Base-by-base conservation (phyloP, 1,139 yeast genomes). In the Citeromyces hawaiiensis region DNA sequence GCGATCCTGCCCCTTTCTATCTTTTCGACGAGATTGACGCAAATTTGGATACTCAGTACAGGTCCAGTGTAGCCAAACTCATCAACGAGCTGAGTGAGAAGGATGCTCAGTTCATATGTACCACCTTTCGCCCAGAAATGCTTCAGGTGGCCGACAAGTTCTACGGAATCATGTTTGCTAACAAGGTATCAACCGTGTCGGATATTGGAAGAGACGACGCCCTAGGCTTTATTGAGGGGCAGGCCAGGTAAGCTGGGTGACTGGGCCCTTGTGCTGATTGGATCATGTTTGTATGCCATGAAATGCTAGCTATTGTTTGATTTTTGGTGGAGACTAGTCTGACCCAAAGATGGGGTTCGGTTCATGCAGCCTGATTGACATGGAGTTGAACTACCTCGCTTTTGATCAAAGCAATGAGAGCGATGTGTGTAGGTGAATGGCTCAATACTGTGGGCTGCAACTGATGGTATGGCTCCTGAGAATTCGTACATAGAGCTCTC, bases 1-100 rank as follows among this genome's bases (percentile, higher is more conserved):
- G 94, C 48, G 97, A 91, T 50, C 97, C 97, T 8, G 97, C 97
- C 2, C 97, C 98, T 38, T 91, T 91, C 57, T 91, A 91, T 55
- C 62, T 91, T 40, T 87, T 91, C 59, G 98, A 91, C 58, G 98
- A 91, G 63, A 82, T 91, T 44, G 98, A 91, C 61, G 96, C 97
- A 7, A 91, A 91, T 48, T 67, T 91, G 45, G 99, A 91, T 60
- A 76, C 94, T 2, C 96, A 86, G 54, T 88, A 88, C 55, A 72
- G 98, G 50, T 74, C 85, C 0, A 78, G 96, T 0, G 96, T 91
- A 14, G 96, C 98, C 0, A 61, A 69, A 31, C 65, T 85, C 68
- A 79, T 91, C 44, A 67, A 74, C 43, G 69, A 72, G 36, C 61
- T 88, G 41, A 72, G 95, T 13, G 47, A 50, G 13, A 61, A 64